phyloP scores from a whole-genome alignment of 208 protist genomes.

The Crithidia sp. region DNA sequence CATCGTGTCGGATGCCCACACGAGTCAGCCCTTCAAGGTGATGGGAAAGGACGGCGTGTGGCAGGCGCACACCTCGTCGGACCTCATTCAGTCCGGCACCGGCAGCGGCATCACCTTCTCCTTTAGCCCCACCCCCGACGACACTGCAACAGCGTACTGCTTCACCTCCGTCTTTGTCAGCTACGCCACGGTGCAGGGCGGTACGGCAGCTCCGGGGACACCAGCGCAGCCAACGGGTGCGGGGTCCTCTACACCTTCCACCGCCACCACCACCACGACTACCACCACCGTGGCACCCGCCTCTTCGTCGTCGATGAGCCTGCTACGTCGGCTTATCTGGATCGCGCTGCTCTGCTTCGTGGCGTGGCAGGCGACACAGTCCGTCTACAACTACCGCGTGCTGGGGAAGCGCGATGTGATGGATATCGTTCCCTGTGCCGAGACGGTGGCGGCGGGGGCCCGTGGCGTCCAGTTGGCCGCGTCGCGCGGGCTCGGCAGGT shows the following conservation, averaged over 20 bases:
- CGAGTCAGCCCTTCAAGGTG: constrained; percentile 3
- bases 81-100: constrained; percentile 20
- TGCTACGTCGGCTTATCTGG: constrained; percentile 27
- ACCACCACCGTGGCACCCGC: not conserved
- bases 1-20: constrained; percentile 5
- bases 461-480: constrained; percentile 26
- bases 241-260: too few relatives aligned
- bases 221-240: not conserved
- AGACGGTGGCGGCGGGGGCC: constrained; percentile 36
- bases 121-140: constrained; percentile 5
- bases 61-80: constrained; percentile 22
- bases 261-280: not conserved
- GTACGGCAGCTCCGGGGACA: not conserved
- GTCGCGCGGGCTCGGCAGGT: constrained; percentile 11
- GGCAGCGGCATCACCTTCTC: constrained; percentile 28
- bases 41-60: constrained; percentile 14
- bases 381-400: constrained; percentile 66
- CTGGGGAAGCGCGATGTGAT: constrained; percentile 67
- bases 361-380: constrained; percentile 49
- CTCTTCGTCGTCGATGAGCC: constrained; percentile 9
- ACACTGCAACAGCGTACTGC: constrained; percentile 10
- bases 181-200: constrained; percentile 16
- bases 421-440: constrained; percentile 72
- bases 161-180: constrained; percentile 25
- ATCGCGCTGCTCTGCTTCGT: constrained; percentile 41